Percentiles rank a stretch among this genome's conserved stretches.
These are phyloP conservation scores for Simmondsia chinensis DNA, from an alignment of 148 eudicot genomes.

Conservation along the genomic window DNA sequence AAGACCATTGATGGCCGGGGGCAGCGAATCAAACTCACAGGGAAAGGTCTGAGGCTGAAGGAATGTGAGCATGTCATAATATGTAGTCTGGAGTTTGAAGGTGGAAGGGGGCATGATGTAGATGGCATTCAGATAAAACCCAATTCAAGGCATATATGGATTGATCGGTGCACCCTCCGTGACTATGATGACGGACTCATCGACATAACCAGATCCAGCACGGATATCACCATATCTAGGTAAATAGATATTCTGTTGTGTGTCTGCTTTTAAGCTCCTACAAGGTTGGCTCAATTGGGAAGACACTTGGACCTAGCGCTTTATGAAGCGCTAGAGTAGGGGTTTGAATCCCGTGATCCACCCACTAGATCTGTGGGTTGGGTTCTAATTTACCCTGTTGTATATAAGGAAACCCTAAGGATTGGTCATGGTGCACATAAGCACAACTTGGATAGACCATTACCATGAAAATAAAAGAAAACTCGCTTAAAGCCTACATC, in stretches of 20 bases:
- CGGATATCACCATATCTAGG: conserved; percentile 90
- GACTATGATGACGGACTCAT: conserved; percentile 89
- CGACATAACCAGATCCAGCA: conserved; percentile 78
- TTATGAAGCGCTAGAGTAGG: too few relatives aligned
- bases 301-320: too few relatives aligned
- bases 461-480: too few relatives aligned
- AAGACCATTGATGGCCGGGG: conserved; percentile 96
- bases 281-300: too few relatives aligned
- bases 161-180: conserved; percentile 74
- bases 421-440: too few relatives aligned
- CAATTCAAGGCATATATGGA: conserved; percentile 86
- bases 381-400: too few relatives aligned
- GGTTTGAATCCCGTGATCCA: too few relatives aligned
- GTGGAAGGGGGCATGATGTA: conserved; percentile 80
- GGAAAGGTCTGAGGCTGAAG: conserved; percentile 76
- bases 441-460: too few relatives aligned
- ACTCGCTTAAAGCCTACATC: too few relatives aligned
- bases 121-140: conserved; percentile 97
- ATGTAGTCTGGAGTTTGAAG: conserved; percentile 80
- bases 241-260: conserved; percentile 12
- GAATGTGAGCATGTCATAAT: conserved; percentile 91
- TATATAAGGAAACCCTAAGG: too few relatives aligned
- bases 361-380: too few relatives aligned
- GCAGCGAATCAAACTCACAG: conserved; percentile 58
- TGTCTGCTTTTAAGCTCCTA: too few relatives aligned